These are phyloP conservation scores for Spathaspora girioi DNA, from an alignment of 805 yeast genomes.

Conservation along the genomic window DNA sequence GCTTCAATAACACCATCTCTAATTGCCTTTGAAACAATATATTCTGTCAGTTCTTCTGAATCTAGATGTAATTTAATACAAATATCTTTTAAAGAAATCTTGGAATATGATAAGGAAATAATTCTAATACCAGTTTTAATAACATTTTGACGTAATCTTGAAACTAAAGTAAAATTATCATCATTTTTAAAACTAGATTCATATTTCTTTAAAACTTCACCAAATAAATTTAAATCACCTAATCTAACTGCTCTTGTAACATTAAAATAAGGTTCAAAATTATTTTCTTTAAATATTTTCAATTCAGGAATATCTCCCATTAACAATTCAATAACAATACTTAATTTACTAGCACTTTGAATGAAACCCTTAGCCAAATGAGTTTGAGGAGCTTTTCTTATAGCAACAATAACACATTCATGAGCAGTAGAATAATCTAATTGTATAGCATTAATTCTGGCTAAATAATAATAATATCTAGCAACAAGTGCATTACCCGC, in stretches of 20 bases:
- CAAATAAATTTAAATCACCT: slow-evolving; percentile 84
- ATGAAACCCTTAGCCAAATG: slow-evolving; percentile 79
- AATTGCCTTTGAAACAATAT: slow-evolving; percentile 93
- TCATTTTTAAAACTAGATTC: slow-evolving; percentile 65
- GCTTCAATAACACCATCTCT: slow-evolving; percentile 98
- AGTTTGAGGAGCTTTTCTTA: slow-evolving; percentile 94
- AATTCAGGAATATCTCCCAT: slow-evolving; percentile 97
- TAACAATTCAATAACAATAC: slow-evolving; percentile 81
- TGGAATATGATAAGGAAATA: slow-evolving; percentile 85
- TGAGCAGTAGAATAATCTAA: slow-evolving; percentile 87
- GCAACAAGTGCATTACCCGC: slow-evolving; percentile 88
- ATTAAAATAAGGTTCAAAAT: slow-evolving; percentile 75
- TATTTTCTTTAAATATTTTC: slow-evolving; percentile 62
- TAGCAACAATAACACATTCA: slow-evolving; percentile 89
- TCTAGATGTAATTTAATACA: slow-evolving; percentile 90
- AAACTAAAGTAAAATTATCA: slow-evolving; percentile 77
- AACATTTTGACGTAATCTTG: slow-evolving; percentile 91
- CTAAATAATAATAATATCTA: slow-evolving; percentile 85
- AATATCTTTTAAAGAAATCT: slow-evolving; percentile 87
- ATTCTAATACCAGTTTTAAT: slow-evolving; percentile 96
- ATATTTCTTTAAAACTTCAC: slow-evolving; percentile 62
- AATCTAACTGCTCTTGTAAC: slow-evolving; percentile 88
- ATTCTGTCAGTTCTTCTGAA: slow-evolving; percentile 93
- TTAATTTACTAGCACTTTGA: slow-evolving; percentile 85
- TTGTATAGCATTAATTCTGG: slow-evolving; percentile 89